Percentiles rank a stretch among this genome's conserved stretches.
These are phyloP conservation scores for Polygonum maritimum DNA, from an alignment of 148 eudicot genomes.

Conservation along the genomic window DNA sequence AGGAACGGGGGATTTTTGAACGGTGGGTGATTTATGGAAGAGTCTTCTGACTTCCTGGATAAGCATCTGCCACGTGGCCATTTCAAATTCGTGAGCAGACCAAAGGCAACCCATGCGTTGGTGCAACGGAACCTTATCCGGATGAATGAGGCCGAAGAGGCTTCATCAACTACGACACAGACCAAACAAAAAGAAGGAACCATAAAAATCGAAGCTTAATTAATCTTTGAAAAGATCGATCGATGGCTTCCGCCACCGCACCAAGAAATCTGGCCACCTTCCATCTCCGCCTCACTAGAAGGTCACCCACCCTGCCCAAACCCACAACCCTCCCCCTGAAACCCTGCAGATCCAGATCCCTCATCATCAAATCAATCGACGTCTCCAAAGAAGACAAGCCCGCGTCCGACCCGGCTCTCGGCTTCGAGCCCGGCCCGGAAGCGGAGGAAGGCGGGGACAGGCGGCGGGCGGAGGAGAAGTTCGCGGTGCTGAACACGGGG, in stretches of 20 bases:
- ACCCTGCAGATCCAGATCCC: slow-evolving; percentile 13
- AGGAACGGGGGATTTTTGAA: not conserved
- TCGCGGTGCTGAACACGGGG: slow-evolving; percentile 87
- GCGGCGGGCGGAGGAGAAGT: slow-evolving; percentile 69
- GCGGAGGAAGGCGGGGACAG: slow-evolving; percentile 22
- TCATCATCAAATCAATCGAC: slow-evolving; percentile 42
- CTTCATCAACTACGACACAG: not conserved
- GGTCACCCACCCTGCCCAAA: slow-evolving; percentile 22
- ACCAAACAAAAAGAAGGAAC: not conserved
- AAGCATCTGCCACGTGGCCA: not conserved
- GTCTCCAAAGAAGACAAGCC: slow-evolving; percentile 86
- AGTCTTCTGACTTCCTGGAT: not conserved
- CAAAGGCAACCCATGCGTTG: too few species aligned
- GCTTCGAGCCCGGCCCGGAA: not conserved
- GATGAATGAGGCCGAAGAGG: not conserved
- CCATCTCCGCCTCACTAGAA: slow-evolving; percentile 25
- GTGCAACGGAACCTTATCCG: too few species aligned
- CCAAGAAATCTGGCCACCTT: slow-evolving; percentile 16
- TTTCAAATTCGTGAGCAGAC: not conserved
- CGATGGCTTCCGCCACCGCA: slow-evolving; percentile 51
- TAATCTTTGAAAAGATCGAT: not conserved
- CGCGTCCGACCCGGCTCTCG: slow-evolving; percentile 27
- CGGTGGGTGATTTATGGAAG: not conserved
- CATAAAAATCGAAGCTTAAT: not conserved
- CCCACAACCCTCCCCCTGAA: slow-evolving; percentile 21